Percentiles rank a stretch among this genome's conserved stretches.
phyloP scores from a whole-genome alignment of 2,329 filamentous ascomycete species.

The Chaetomiaceae sp. region DNA sequence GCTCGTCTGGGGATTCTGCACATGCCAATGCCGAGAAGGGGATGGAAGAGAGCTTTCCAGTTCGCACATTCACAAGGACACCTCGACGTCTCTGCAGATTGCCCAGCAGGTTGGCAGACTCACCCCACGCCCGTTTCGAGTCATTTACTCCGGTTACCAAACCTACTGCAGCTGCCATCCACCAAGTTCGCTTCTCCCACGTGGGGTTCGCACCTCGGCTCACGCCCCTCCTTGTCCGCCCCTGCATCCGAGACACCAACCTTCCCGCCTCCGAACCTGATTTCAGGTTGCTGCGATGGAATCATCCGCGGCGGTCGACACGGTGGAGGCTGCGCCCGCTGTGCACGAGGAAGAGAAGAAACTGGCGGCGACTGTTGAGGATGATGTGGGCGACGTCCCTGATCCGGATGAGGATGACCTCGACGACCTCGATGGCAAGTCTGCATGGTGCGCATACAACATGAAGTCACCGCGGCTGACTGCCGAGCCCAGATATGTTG shows the following conservation, averaged over 20 bases:
- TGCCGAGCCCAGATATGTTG: conserved; percentile 64
- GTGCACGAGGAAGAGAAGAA: conserved; percentile 18
- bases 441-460: neutral
- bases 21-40: conserved; percentile 1
- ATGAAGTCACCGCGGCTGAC: conserved; percentile 8
- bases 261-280: too few relatives aligned
- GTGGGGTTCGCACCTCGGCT: too few relatives aligned
- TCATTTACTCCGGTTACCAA: too few relatives aligned
- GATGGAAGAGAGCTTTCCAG: neutral
- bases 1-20: neutral
- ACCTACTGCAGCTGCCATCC: too few relatives aligned
- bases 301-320: conserved; percentile 20
- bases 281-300: conserved; percentile 22
- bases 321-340: conserved; percentile 3
- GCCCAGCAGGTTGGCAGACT: too few relatives aligned
- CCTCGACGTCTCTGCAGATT: neutral
- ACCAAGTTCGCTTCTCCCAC: too few relatives aligned
- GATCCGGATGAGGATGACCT: conserved; percentile 91
- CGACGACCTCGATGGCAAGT: conserved; percentile 80
- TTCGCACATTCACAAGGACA: neutral
- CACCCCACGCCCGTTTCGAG: too few relatives aligned
- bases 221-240: too few relatives aligned
- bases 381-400: conserved; percentile 44
- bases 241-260: too few relatives aligned
- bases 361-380: conserved; percentile 22